Conservation (phyloP, 2,329 filamentous ascomycete genomes). For the Aspergillus hortae region DNA sequence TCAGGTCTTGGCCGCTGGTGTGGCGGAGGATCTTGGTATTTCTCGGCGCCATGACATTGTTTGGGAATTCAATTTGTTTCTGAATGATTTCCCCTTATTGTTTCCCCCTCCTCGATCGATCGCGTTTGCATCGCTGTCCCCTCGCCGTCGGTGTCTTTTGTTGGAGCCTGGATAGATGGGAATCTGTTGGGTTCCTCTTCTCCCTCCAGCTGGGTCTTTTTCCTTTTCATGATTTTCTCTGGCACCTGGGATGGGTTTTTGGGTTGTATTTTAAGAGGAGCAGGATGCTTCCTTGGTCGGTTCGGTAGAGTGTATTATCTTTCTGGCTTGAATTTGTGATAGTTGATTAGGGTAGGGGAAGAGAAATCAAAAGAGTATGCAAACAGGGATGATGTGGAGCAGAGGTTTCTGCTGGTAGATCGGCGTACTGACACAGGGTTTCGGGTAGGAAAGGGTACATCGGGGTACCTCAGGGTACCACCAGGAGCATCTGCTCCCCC, state of each 20-base stretch:
- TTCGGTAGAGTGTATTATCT: constrained; percentile 1
- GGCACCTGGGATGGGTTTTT: not conserved
- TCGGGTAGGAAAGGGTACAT: too few relatives aligned
- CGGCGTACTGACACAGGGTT: too few relatives aligned
- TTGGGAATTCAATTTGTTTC: constrained; percentile 4
- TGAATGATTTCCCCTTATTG: constrained; percentile 7
- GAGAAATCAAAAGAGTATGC: constrained; percentile 1
- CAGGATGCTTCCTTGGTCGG: not conserved
- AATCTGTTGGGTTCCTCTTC: constrained; percentile 3
- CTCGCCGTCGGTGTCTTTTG: constrained; percentile 1
- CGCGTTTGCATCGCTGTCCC: constrained; percentile 9
- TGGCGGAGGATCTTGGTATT: constrained; percentile 28
- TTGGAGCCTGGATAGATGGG: constrained; percentile 3
- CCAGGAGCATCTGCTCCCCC: not conserved
- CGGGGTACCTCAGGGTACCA: too few relatives aligned
- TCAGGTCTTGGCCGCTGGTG: constrained; percentile 25
- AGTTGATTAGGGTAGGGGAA: not conserved
- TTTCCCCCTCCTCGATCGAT: not conserved
- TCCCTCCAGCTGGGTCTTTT: not conserved
- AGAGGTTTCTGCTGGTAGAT: not conserved
- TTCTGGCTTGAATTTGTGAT: not conserved
- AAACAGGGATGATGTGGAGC: not conserved
- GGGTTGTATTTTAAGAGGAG: constrained; percentile 11
- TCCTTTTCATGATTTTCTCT: not conserved
- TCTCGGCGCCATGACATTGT: constrained; percentile 30